Percentiles rank a stretch among this genome's conserved stretches.
Evolutionary conservation across 2,329 filamentous ascomycete genomes (phyloP).

Genomic region (Fusarium sp.): DNA sequence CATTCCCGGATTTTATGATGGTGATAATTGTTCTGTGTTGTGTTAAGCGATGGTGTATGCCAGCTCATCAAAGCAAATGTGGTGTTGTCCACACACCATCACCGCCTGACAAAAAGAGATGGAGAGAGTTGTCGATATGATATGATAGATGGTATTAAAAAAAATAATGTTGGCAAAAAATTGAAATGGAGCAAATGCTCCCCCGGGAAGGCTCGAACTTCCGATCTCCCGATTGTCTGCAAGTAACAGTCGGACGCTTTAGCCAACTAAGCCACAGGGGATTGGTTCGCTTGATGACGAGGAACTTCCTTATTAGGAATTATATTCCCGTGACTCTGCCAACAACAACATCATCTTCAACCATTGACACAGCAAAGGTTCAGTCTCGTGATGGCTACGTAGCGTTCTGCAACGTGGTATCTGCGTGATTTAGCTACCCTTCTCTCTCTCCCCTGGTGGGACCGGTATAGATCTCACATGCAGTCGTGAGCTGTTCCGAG

Average conservation of each 20-base stretch:
- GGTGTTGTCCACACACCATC: background rate
- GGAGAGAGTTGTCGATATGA: background rate
- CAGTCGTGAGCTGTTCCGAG: background rate
- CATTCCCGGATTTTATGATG: background rate
- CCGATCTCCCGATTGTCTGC: constrained; percentile 44
- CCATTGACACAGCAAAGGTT: background rate
- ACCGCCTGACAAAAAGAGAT: background rate
- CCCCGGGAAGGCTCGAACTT: constrained; percentile 46
- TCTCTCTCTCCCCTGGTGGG: background rate
- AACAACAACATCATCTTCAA: background rate
- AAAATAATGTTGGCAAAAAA: background rate
- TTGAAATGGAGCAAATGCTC: background rate
- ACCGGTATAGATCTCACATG: background rate
- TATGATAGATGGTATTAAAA: background rate
- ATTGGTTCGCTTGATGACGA: background rate
- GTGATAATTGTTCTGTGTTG: background rate
- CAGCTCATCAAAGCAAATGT: background rate
- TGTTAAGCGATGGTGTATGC: background rate
- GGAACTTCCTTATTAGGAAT: background rate
- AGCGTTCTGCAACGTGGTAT: background rate
- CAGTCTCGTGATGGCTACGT: background rate
- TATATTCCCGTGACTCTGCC: background rate
- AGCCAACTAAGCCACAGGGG: constrained; percentile 42
- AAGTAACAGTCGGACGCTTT: constrained; percentile 41
- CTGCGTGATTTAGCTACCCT: background rate